These are phyloP conservation scores for Vitis hybrid DNA, from an alignment of 177 flowering plant genomes.

Conservation along the genomic window DNA sequence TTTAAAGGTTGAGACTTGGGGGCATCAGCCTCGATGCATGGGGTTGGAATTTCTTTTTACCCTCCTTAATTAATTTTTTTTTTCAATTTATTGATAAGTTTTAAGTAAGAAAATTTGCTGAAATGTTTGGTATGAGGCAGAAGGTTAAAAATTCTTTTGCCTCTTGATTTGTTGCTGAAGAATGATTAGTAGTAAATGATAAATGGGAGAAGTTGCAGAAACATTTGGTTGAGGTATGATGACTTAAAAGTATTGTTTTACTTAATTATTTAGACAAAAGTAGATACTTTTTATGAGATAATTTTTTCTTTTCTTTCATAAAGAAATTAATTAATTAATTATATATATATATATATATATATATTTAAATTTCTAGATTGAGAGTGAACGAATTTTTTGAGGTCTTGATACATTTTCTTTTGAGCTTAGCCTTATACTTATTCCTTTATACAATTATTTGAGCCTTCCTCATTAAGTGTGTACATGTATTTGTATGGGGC, in stretches of 20 bases:
- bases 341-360: too few relatives aligned
- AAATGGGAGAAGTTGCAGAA: not conserved
- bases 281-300: too few relatives aligned
- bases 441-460: not conserved
- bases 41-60: not conserved
- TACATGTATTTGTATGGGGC: not conserved
- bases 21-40: not conserved
- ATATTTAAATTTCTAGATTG: too few relatives aligned
- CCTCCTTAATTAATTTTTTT: not conserved
- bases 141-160: not conserved
- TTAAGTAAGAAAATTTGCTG: not conserved
- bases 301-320: too few relatives aligned
- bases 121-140: not conserved
- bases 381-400: too few relatives aligned
- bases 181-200: not conserved
- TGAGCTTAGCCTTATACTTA: not conserved
- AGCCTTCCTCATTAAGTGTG: not conserved
- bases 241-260: not conserved
- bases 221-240: not conserved
- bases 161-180: not conserved
- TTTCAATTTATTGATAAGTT: not conserved
- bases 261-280: too few relatives aligned
- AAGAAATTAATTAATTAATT: too few relatives aligned
- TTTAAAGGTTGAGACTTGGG: not conserved
- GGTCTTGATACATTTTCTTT: not conserved